phyloP scores from a whole-genome alignment of 345 rosid species.

The Boechera retrofracta region DNA sequence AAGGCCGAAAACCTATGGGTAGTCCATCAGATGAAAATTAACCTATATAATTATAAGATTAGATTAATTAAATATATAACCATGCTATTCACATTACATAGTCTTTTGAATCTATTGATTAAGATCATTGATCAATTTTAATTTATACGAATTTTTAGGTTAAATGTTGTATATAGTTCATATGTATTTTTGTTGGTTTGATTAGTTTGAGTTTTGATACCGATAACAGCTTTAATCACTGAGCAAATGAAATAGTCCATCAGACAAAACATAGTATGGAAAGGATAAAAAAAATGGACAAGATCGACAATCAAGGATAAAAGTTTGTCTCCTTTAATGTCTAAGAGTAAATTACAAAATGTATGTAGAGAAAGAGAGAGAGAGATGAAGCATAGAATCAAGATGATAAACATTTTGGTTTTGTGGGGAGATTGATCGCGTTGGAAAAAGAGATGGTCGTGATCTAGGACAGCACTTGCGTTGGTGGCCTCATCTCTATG shows the following conservation, averaged over 20 bases:
- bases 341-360: slow-evolving; percentile 25
- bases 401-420: slow-evolving; percentile 36
- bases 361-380: slow-evolving; percentile 24
- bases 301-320: slow-evolving; percentile 52
- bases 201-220: slow-evolving; percentile 5
- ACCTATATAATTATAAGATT: background rate
- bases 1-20: background rate
- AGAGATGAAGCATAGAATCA: slow-evolving; percentile 32
- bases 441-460: slow-evolving; percentile 62
- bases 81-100: background rate
- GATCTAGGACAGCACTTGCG: slow-evolving; percentile 71
- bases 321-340: slow-evolving; percentile 54
- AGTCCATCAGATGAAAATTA: background rate
- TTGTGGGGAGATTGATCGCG: slow-evolving; percentile 41
- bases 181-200: slow-evolving; percentile 10
- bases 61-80: background rate
- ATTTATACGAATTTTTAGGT: background rate
- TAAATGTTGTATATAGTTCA: slow-evolving; percentile 18
- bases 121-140: background rate
- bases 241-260: slow-evolving; percentile 27
- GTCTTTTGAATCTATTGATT: background rate
- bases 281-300: slow-evolving; percentile 50
- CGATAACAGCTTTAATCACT: background rate
- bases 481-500: slow-evolving; percentile 77
- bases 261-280: slow-evolving; percentile 37